Conservation (phyloP, 495 filamentous ascomycete species). For the Hypomontagnella submonticulosa region DNA sequence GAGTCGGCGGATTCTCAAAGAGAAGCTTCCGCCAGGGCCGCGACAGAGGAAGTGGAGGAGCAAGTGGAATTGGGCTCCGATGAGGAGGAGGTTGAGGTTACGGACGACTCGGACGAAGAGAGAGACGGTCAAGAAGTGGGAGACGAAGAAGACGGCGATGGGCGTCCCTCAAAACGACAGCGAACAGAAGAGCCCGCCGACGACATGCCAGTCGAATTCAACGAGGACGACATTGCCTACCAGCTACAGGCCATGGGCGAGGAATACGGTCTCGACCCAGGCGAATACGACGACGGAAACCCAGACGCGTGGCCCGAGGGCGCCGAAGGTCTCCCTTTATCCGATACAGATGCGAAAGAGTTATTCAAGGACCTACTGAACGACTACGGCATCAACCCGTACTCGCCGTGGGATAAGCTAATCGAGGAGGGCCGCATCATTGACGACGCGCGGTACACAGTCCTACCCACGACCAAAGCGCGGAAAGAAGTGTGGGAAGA, state of each 20-base stretch:
- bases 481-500: slow-evolving; percentile 83
- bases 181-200: slow-evolving; percentile 67
- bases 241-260: slow-evolving; percentile 89
- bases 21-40: slow-evolving; percentile 17
- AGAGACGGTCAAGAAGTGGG: slow-evolving; percentile 49
- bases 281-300: slow-evolving; percentile 74
- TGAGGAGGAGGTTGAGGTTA: slow-evolving; percentile 91
- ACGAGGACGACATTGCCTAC: slow-evolving; percentile 93
- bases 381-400: slow-evolving; percentile 85
- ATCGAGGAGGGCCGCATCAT: slow-evolving; percentile 85
- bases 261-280: slow-evolving; percentile 69
- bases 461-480: slow-evolving; percentile 79
- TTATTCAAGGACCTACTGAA: slow-evolving; percentile 88
- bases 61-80: slow-evolving; percentile 66
- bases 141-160: slow-evolving; percentile 57
- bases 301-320: slow-evolving; percentile 76
- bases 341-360: slow-evolving; percentile 72
- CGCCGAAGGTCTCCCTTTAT: slow-evolving; percentile 72
- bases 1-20: slow-evolving; percentile 6
- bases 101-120: slow-evolving; percentile 68
- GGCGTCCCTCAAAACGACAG: slow-evolving; percentile 71
- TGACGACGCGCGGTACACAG: slow-evolving; percentile 86
- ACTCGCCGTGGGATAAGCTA: slow-evolving; percentile 89
- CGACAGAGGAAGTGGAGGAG: slow-evolving; percentile 42
- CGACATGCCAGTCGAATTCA: slow-evolving; percentile 80